Evolutionary conservation across 768 basidiomycete genomes (phyloP).

Genomic region (Phlebiopsis flavidoalba): DNA sequence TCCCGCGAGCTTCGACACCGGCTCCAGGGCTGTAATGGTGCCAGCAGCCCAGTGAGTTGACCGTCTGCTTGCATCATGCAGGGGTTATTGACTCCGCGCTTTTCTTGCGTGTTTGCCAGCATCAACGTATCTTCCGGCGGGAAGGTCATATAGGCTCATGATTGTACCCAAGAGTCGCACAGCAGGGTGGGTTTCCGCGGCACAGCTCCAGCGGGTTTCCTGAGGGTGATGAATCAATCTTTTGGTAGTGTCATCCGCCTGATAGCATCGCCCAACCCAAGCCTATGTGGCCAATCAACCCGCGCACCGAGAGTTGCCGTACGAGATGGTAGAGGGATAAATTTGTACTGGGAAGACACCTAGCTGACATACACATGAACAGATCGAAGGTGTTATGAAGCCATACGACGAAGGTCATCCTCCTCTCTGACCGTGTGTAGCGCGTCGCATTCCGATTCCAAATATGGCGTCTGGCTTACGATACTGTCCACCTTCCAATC

Average conservation of each 20-base stretch:
- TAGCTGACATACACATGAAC: background rate
- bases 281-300: slow-evolving; percentile 9
- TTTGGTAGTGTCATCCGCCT: slow-evolving; percentile 34
- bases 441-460: background rate
- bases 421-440: background rate
- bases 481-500: slow-evolving; percentile 66
- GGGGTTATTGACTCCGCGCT: background rate
- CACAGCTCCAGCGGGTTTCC: background rate
- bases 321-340: slow-evolving; percentile 22
- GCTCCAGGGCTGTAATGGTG: slow-evolving; percentile 57
- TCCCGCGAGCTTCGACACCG: slow-evolving; percentile 59
- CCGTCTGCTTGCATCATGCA: background rate
- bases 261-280: slow-evolving; percentile 31
- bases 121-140: slow-evolving; percentile 35
- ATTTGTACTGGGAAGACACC: background rate
- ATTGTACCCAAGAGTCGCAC: slow-evolving; percentile 36
- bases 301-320: slow-evolving; percentile 19
- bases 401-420: background rate
- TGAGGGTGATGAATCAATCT: slow-evolving; percentile 10
- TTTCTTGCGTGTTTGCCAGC: slow-evolving; percentile 1
- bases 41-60: slow-evolving; percentile 54
- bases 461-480: slow-evolving; percentile 41
- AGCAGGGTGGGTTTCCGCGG: slow-evolving; percentile 28
- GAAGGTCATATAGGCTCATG: slow-evolving; percentile 38
- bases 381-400: slow-evolving; percentile 18